Evolutionary conservation across 441 rosid species (phyloP), one percentile per base, ranked within the genome.

Genomic region (Hypseocharis bilobata): DNA sequence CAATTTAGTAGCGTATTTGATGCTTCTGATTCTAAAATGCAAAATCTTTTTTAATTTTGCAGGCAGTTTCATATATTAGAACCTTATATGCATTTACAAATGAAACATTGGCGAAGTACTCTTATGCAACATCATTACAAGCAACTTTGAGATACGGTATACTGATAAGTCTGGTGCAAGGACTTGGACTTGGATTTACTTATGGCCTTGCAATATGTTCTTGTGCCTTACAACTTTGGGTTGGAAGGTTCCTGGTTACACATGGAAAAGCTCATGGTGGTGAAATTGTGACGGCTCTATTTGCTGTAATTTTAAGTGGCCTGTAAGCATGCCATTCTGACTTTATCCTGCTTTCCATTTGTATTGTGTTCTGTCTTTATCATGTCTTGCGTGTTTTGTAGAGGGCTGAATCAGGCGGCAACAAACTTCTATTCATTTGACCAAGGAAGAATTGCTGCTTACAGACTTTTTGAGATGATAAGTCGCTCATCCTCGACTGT

Each of bases 151-250:
- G 96, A 81, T 93, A 91, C 69, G 99, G 99, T 68, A 87, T 93
- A 73, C 71, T 87, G 78, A 93, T 93, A 62, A 93, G 99, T 75
- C 96, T 91, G 64, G 99, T 93, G 74, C 99, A 93, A 91, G 99
- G 99, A 67, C 97, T 93, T 76, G 99, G 99, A 58, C 97, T 93
- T 75, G 99, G 99, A 62, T 91, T 93, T 77, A 93, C 99, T 3
- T 93, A 93, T 84, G 99, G 99, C 68, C 97, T 93, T 65, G 97
- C 97, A 13, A 87, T 93, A 70, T 93, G 99, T 78, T 93, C 99
- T 49, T 93, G 99, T 81, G 95, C 99, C 71, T 76, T 93, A 70
- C 97, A 93, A 80, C 93, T 93, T 63, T 93, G 97, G 97, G 88
- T 91, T 78, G 99, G 99, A 72, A 83, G 87, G 73, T 81, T 93